phyloP scores from a whole-genome alignment of 2,329 filamentous ascomycete species.

The Anthostomella pinea region DNA sequence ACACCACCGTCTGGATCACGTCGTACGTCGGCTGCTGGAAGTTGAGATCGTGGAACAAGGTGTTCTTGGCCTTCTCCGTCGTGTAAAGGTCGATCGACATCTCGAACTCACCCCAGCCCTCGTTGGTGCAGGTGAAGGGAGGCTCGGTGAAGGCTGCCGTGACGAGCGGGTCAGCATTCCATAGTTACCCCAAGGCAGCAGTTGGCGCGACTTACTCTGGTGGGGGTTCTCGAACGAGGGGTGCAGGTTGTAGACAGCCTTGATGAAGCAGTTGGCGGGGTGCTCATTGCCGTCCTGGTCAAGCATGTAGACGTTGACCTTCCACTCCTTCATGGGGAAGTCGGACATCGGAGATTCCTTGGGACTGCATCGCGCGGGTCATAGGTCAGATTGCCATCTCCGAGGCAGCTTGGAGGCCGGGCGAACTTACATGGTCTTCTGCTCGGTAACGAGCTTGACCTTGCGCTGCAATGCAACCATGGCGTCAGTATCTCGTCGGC shows the following conservation, averaged over 20 bases:
- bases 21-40: conserved; percentile 82
- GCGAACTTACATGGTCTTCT: conserved; percentile 73
- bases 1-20: conserved; percentile 73
- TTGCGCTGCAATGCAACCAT: conserved; percentile 63
- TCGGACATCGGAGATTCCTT: conserved; percentile 80
- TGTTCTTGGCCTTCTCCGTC: conserved; percentile 82
- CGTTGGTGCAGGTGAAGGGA: conserved; percentile 86
- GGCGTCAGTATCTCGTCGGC: conserved; percentile 18
- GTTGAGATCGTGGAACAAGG: conserved; percentile 85
- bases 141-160: conserved; percentile 71
- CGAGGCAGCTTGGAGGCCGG: not conserved
- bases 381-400: conserved; percentile 15
- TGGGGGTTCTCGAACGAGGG: conserved; percentile 85
- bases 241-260: conserved; percentile 89
- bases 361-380: conserved; percentile 49
- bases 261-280: conserved; percentile 82
- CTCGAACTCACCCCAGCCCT: conserved; percentile 99
- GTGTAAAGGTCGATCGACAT: conserved; percentile 82
- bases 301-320: conserved; percentile 77
- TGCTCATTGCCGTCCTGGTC: conserved; percentile 85
- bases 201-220: conserved; percentile 63
- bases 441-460: conserved; percentile 90
- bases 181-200: conserved; percentile 2
- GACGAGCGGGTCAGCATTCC: conserved; percentile 12
- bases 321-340: conserved; percentile 92